Evolutionary conservation across 73 alveolate genomes (phyloP), one percentile per base, ranked within the genome.

Genomic region (Uronychia setigera): DNA sequence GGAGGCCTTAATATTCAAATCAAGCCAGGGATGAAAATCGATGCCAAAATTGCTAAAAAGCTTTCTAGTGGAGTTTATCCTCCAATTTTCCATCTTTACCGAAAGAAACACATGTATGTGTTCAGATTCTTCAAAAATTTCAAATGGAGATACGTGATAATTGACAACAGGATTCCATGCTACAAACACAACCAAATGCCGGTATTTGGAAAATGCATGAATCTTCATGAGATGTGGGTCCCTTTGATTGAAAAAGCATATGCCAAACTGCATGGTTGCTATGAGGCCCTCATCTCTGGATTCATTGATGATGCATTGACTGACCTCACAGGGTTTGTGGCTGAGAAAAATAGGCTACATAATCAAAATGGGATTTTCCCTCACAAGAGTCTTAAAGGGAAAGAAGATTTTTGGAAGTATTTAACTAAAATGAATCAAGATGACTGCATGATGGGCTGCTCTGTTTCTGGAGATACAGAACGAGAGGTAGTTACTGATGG

Each of bases 191-290:
- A 87, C 29, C 88, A 92, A 25, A 90, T 77, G 83, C 92, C 90
- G 33, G 93, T 97, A 31, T 98, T 90, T 95, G 99, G 99, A 25
- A 86, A 91, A 31, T 97, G 99, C 80, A 90, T 90, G 67, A 82
- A 92, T 31, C 86, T 79, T 59, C 94, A 92, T 81, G 99, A 98
- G 87, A 79, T 97, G 35, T 98, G 99, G 99, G 99, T 98, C 27
- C 93, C 98, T 32, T 91, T 98, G 33, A 95, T 98, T 19, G 99
- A 98, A 86, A 98, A 98, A 82, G 99, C 99, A 1, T 98, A 98
- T 91, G 99, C 99, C 60, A 98, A 98, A 86, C 90, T 98, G 26
- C 99, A 96, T 89, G 97, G 97, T 1, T 91, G 98, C 89, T 98
- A 98, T 87, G 94, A 90, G 58, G 83, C 99, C 67, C 91, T 98